Evolutionary conservation across 768 basidiomycete genomes (phyloP).

Genomic region (Lactifluus echinatus): DNA sequence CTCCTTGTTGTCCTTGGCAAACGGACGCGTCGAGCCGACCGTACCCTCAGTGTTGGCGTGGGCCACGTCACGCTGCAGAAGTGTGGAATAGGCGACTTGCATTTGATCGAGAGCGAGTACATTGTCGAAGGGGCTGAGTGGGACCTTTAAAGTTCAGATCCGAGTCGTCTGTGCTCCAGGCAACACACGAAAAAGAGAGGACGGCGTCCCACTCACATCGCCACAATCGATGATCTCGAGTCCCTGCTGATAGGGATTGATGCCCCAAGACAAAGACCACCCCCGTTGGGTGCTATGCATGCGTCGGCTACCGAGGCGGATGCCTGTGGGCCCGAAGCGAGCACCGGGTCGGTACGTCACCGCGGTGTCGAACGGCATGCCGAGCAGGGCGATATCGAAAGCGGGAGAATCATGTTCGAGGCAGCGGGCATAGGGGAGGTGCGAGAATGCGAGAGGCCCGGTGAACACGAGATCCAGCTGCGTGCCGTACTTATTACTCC

Average conservation of each 20-base stretch:
- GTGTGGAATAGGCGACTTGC: slow-evolving; percentile 72
- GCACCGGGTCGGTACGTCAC: slow-evolving; percentile 52
- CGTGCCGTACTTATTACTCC: slow-evolving; percentile 66
- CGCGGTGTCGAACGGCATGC: slow-evolving; percentile 72
- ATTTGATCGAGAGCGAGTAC: slow-evolving; percentile 79
- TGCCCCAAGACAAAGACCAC: slow-evolving; percentile 66
- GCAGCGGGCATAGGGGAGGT: slow-evolving; percentile 65
- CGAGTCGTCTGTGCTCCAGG: not conserved
- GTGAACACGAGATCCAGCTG: slow-evolving; percentile 70
- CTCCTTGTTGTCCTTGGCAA: slow-evolving; percentile 49
- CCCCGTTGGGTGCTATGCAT: slow-evolving; percentile 51
- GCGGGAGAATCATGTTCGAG: slow-evolving; percentile 44
- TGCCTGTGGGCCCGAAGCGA: slow-evolving; percentile 80
- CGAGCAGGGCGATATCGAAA: slow-evolving; percentile 75
- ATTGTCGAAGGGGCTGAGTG: slow-evolving; percentile 74
- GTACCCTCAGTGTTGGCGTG: slow-evolving; percentile 11
- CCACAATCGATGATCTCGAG: slow-evolving; percentile 72
- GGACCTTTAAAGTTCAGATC: slow-evolving; percentile 43
- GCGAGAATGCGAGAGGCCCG: slow-evolving; percentile 78
- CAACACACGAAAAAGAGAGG: not conserved
- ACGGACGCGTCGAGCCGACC: slow-evolving; percentile 23
- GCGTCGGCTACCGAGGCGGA: slow-evolving; percentile 69
- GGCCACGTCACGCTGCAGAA: slow-evolving; percentile 50
- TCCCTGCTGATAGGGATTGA: slow-evolving; percentile 52
- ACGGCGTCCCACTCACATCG: too few relatives aligned